These are phyloP conservation scores for Pyrus bretschneideri DNA, from an alignment of 306 rosid genomes.

Conservation along the genomic window DNA sequence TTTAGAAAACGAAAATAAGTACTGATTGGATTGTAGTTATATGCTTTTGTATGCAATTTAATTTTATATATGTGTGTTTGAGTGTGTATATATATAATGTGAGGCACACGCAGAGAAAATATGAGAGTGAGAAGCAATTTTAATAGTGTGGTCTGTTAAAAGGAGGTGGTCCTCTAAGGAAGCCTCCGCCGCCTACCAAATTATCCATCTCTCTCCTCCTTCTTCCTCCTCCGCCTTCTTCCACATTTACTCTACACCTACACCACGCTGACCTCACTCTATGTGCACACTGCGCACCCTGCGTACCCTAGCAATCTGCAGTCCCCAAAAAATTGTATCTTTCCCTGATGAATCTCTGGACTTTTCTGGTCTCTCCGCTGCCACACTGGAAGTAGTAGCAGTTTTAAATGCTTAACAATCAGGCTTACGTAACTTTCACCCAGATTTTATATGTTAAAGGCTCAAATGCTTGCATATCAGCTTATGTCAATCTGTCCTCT, in stretches of 20 bases:
- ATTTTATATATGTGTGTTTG: background rate
- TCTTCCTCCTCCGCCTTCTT: background rate
- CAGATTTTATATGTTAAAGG: constrained; percentile 12
- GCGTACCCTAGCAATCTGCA: background rate
- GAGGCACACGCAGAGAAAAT: constrained; percentile 15
- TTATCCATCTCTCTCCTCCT: background rate
- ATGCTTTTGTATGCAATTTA: background rate
- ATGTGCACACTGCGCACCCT: background rate
- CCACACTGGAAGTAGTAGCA: background rate
- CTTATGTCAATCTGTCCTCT: background rate
- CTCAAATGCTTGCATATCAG: background rate
- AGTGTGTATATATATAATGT: background rate
- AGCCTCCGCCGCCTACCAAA: constrained; percentile 62
- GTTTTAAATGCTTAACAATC: background rate
- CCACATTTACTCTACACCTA: constrained; percentile 12
- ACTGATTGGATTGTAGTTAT: background rate
- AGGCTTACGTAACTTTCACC: constrained; percentile 25
- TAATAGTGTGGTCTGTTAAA: constrained; percentile 22
- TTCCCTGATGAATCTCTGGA: background rate
- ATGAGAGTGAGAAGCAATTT: constrained; percentile 22
- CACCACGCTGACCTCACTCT: constrained; percentile 29
- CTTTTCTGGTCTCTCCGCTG: background rate
- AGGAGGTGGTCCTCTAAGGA: constrained; percentile 53
- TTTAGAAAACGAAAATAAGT: background rate
- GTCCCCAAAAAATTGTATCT: background rate